Base-by-base conservation (phyloP, 2,329 filamentous ascomycete species). In the Aspergillus thermomutatus region DNA sequence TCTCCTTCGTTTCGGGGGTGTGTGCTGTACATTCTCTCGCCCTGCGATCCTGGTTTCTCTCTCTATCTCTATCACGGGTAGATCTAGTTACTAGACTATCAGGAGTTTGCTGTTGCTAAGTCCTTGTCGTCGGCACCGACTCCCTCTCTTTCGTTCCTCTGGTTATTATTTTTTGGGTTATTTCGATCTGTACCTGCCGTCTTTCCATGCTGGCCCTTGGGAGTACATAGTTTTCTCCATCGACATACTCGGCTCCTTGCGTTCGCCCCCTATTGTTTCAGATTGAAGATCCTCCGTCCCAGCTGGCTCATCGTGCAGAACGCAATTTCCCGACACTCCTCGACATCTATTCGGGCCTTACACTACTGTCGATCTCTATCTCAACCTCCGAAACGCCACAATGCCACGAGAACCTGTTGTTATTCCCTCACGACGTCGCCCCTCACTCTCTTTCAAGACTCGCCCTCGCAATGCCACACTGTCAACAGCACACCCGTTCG, bases 381-480 rank as follows among this genome's bases (percentile, higher is more conserved):
- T 46, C 21, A 26, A 14, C 14, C 23, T 14, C 10, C 8, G 19
- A 11, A 23, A 10, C 11, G 5, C 57, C 61, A 54, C 58, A 52
- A 73, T 73, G 70, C 64, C 67, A 58, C 64, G 68, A 63, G 72
- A 76, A 49, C 59, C 62, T 6, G 63, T 52, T 49, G 56, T 64
- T 27, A 57, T 66, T 55, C 62, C 71, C 27, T 61, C 70, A 40
- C 67, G 69, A 31, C 72, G 73, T 56, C 71, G 73, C 59, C 68
- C 74, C 28, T 78, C 77, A 17, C 59, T 78, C 40, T 70, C 74
- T 11, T 63, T 73, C 53, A 70, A 67, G 57, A 54, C 67, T 52
- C 72, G 75, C 48, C 73, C 76, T 14, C 69, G 69, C 26, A 77
- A 74, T 6, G 67, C 74, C 4, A 66, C 65, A n/a, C 57, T 65